Percentiles rank a stretch among this genome's conserved stretches.
These are phyloP conservation scores for Marasmius oreades DNA, from an alignment of 1,284 basidiomycete species.

Conservation along the genomic window DNA sequence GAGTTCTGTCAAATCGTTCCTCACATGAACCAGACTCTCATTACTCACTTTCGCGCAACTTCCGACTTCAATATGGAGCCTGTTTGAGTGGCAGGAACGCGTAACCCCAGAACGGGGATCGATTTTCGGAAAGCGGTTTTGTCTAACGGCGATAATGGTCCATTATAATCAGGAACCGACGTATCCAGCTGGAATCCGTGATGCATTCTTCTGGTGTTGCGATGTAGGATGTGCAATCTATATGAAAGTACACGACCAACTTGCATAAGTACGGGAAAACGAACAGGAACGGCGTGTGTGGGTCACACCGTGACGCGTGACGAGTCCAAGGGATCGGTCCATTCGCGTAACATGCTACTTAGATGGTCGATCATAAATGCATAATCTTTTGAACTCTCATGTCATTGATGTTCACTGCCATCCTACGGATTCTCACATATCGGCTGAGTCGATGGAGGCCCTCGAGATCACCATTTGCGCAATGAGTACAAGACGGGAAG, in stretches of 20 bases:
- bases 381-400: conserved; percentile 49
- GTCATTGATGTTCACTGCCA: conserved; percentile 80
- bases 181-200: conserved; percentile 41
- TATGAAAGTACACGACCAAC: not conserved
- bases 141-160: conserved; percentile 43
- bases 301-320: not conserved
- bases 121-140: conserved; percentile 59
- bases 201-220: conserved; percentile 23
- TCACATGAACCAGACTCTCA: conserved; percentile 1
- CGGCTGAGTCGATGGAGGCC: conserved; percentile 40
- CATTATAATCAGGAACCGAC: conserved; percentile 50
- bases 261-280: not conserved
- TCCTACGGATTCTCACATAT: conserved; percentile 59
- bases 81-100: conserved; percentile 56
- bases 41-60: conserved; percentile 53
- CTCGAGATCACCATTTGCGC: conserved; percentile 67
- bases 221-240: not conserved
- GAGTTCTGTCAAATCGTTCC: not conserved
- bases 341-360: no score
- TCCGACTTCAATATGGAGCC: conserved; percentile 53
- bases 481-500: conserved; percentile 63
- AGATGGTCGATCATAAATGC: conserved; percentile 26
- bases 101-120: conserved; percentile 63
- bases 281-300: not conserved
- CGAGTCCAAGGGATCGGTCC: no score